Base-by-base conservation (phyloP, 768 basidiomycete genomes). In the Mycena haematopus region DNA sequence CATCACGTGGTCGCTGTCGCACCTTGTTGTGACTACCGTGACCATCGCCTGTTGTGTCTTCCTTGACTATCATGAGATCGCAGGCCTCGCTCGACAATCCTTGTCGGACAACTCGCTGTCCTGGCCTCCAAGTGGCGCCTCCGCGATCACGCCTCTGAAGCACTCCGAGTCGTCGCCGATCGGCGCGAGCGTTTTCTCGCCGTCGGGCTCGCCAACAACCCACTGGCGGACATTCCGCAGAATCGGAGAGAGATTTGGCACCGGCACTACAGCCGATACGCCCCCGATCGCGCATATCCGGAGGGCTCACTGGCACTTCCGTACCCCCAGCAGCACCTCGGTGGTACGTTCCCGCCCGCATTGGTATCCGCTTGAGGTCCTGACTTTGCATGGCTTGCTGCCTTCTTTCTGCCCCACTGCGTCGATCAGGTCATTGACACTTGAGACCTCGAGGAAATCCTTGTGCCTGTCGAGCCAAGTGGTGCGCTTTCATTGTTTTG, bases 111-210 rank as follows among this genome's bases (percentile, higher is more conserved):
- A 56, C 21, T 46, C 25, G 9, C 44, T 42, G 55, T 56, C 55
- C 44, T 56, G 54, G 54, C 54, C 42, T n/a, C n/a, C n/a, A n/a
- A 31, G 29, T 56, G 55, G 55, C 55, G 46, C 44, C 5, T 38
- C 29, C 36, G 35, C 55, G 33, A 56, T 11, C 31, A 56, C 55
- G 27, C 27, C 6, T 27, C 21, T 56, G 54, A 56, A 56, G 54
- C 54, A 19, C 36, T 56, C 19, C n/a, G n/a, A n/a, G n/a, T n/a
- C 29, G 54, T 17, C 44, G 33, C 35, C 54, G 14, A 13, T 27
- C 21, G 45, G 42, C 54, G 27, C 54, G 54, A 56, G 27, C 54
- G 54, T 9, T 56, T 36, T 56, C 6, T 54, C 38, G 53, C 53
- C 40, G 40, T 56, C 10, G 44, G 45, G 35, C 36, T 13, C 22